Conservation (phyloP, 345 rosid species). For the Rhizophora mangle region DNA sequence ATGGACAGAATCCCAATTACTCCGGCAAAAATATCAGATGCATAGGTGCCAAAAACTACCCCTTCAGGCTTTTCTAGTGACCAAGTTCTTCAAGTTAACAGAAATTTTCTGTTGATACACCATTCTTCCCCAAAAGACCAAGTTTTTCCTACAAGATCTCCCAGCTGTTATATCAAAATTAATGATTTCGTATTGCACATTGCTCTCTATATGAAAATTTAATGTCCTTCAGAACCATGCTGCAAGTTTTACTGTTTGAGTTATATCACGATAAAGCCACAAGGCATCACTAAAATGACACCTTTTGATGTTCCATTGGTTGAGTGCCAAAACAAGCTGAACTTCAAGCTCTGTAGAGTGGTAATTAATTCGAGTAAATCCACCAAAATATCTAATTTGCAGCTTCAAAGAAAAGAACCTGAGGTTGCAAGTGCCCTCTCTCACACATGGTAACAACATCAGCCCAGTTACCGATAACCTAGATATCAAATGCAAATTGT, state of each 20-base stretch:
- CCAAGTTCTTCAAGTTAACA: slow-evolving; percentile 15
- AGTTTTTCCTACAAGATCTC: slow-evolving; percentile 24
- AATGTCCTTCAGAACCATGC: slow-evolving; percentile 15
- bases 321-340: slow-evolving; percentile 13
- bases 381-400: slow-evolving; percentile 33
- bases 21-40: slow-evolving; percentile 6
- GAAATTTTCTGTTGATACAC: slow-evolving; percentile 16
- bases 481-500: slow-evolving; percentile 18
- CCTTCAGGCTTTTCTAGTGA: slow-evolving; percentile 22
- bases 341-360: slow-evolving; percentile 13
- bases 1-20: slow-evolving; percentile 1
- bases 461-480: slow-evolving; percentile 84
- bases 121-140: slow-evolving; percentile 22
- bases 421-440: slow-evolving; percentile 90
- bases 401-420: slow-evolving; percentile 86
- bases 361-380: slow-evolving; percentile 22
- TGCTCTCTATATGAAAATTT: slow-evolving; percentile 3
- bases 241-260: slow-evolving; percentile 13
- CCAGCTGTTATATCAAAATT: slow-evolving; percentile 15
- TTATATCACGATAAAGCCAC: slow-evolving; percentile 18
- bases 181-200: slow-evolving; percentile 16
- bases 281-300: slow-evolving; percentile 17
- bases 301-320: slow-evolving; percentile 17
- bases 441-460: slow-evolving; percentile 76
- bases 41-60: slow-evolving; percentile 17